These are phyloP conservation scores for Kluyveromyces dobzhanskii DNA, from an alignment of 805 yeast species.

Conservation along the genomic window DNA sequence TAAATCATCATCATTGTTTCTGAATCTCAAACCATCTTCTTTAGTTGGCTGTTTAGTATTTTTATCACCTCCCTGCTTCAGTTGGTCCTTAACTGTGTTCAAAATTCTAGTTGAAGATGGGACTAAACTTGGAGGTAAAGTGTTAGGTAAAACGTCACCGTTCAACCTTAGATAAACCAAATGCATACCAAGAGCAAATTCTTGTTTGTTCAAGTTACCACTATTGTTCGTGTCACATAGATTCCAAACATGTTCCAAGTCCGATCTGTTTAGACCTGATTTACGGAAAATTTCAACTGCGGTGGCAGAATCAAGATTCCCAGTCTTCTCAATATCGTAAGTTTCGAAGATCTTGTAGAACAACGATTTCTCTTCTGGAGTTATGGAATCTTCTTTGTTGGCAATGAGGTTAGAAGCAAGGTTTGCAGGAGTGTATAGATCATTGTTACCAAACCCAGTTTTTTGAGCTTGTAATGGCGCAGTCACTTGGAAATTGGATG, in stretches of 20 bases:
- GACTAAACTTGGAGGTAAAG: conserved; percentile 78
- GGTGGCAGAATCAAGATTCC: conserved; percentile 67
- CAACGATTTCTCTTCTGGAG: conserved; percentile 77
- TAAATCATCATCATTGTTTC: conserved; percentile 64
- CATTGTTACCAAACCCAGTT: conserved; percentile 38
- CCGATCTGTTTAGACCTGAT: conserved; percentile 79
- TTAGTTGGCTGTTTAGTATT: conserved; percentile 15
- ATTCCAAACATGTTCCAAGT: conserved; percentile 86
- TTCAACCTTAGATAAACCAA: conserved; percentile 83
- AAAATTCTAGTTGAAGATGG: conserved; percentile 79
- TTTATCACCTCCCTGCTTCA: conserved; percentile 16
- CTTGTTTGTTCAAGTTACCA: conserved; percentile 80
- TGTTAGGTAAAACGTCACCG: conserved; percentile 75
- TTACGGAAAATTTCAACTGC: conserved; percentile 86
- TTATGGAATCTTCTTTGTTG: conserved; percentile 54
- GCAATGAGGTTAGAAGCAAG: conserved; percentile 28
- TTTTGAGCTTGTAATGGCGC: conserved; percentile 35
- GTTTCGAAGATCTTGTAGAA: conserved; percentile 83
- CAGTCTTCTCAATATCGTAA: conserved; percentile 66
- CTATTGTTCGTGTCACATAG: conserved; percentile 74
- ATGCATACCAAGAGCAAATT: conserved; percentile 96
- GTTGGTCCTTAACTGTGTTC: conserved; percentile 57
- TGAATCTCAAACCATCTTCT: conserved; percentile 42
- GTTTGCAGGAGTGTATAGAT: conserved; percentile 30
- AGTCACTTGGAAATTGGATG: conserved; percentile 29